Conservation (phyloP, 495 filamentous ascomycete genomes). For the Barbatosphaeria neglecta region DNA sequence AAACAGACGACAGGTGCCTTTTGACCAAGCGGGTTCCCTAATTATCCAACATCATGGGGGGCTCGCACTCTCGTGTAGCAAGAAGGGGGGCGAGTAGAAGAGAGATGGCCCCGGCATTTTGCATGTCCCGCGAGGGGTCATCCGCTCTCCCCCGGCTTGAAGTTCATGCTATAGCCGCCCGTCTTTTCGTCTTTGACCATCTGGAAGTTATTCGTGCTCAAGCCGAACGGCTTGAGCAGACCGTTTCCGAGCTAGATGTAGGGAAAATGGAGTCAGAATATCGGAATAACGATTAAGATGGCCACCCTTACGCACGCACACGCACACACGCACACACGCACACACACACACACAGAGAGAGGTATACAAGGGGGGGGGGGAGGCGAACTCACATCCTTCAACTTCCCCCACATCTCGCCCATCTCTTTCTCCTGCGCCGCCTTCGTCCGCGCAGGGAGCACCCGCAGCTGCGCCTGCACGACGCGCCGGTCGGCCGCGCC, state of each 20-base stretch:
- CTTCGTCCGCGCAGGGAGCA: conserved; percentile 55
- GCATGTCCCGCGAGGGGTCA: neutral
- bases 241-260: conserved; percentile 90
- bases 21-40: no score
- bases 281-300: neutral
- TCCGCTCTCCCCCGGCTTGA: conserved; percentile 26
- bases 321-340: no score
- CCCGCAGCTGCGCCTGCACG: conserved; percentile 51
- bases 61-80: no score
- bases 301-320: no score
- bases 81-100: no score
- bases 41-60: no score
- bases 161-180: conserved; percentile 88
- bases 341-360: neutral
- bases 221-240: conserved; percentile 81
- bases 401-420: conserved; percentile 90
- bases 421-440: conserved; percentile 75
- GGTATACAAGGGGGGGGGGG: neutral
- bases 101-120: neutral
- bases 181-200: conserved; percentile 82
- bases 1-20: no score
- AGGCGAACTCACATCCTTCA: conserved; percentile 59
- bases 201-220: conserved; percentile 87
- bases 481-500: conserved; percentile 50
- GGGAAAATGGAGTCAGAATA: neutral